Evolutionary conservation across 345 rosid genomes (phyloP), one percentile per base, ranked within the genome.

Genomic region (Gossypium herbaceum): DNA sequence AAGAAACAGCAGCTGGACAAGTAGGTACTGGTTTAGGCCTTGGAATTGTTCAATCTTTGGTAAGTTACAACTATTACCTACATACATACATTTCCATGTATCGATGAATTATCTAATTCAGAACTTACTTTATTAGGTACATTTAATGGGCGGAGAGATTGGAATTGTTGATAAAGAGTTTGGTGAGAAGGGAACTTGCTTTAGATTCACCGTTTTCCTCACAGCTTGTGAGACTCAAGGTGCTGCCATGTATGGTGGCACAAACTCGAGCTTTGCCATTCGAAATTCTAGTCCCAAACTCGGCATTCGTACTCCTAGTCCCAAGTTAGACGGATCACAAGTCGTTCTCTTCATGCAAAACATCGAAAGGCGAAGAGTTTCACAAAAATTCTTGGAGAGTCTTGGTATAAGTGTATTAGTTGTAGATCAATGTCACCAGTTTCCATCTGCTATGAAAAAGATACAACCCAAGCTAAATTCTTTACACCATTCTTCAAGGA

Each of bases 31-130:
- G 98, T 51, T 74, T 94, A 78, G 98, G 97, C 20, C 96, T 90
- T 15, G 96, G 96, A 8, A 94, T 94, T 67, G 98, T 94, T 63
- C 94, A 90, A 67, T 92, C 97, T 71, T 80, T 94, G 90, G 98
- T 92, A 79, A 27, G 79, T 16, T 29, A 6, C 51, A 41, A 17
- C 59, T 22, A 34, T 48, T 34, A 1, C 39, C 6, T 34, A 34
- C 41, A 34, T 34, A 34, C 41, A 5, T 34, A 34, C 41, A 34
- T 34, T 34, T 34, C 7, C 7, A 34, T 5, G 41, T 4, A 34
- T 34, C 7, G 41, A 34, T 34, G 41, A 34, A 34, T 10, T 59
- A 34, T 19, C 55, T 59, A 24, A 45, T 55, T 63, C 11, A 22
- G 6, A 3, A 39, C n/a, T 43, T 58, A n/a, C 41, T 25, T 51